Base-by-base conservation (phyloP, 108 stramenopile genomes). In the Parietichytrium sp. region DNA sequence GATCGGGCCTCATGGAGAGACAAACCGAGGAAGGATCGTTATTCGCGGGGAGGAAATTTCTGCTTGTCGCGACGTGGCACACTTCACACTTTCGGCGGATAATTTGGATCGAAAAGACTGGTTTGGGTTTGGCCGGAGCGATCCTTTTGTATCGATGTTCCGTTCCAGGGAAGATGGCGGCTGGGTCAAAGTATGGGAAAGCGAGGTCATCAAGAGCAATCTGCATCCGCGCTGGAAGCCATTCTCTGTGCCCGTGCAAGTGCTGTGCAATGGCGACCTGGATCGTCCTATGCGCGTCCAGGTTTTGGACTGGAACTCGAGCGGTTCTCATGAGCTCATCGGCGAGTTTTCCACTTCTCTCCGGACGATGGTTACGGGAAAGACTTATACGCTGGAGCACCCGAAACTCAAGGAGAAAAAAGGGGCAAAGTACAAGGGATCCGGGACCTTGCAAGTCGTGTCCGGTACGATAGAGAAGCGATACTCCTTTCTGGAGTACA, bases 121-220 rank as follows among this genome's bases (percentile, higher is more conserved):
- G 61, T 72, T 72, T 25, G 61, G 61, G 15, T 45, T 72, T n/a
- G 61, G 61, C 1, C 61, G 61, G 13, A 45, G 38, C 23, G 61
- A 72, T 42, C 61, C 61, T 10, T 72, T 72, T 42, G 25, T 72
- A 1, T 45, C 61, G 8, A 72, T 72, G 10, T 72, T 42, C n/a
- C 61, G 61, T 25, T 72, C 61, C 23, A 16, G 61, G 8, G 61
- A 72, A 27, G 61, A 72, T 42, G 61, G 61, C 8, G 13, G 10
- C 33, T 72, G 36, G 10, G 61, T 72, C 61, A 72, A 72, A 20
- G 61, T 72, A 16, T 72, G 61, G 61, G 61, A 72, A 27, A 72
- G 61, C 33, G 61, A 72, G 61, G 38, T 45, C 42, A 72, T 72
- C 33, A 33, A 6, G 38, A 72, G 45, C 23, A 42, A 72, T 33